phyloP scores from a whole-genome alignment of 179 eudicot species.

The Dionaea muscipula region DNA sequence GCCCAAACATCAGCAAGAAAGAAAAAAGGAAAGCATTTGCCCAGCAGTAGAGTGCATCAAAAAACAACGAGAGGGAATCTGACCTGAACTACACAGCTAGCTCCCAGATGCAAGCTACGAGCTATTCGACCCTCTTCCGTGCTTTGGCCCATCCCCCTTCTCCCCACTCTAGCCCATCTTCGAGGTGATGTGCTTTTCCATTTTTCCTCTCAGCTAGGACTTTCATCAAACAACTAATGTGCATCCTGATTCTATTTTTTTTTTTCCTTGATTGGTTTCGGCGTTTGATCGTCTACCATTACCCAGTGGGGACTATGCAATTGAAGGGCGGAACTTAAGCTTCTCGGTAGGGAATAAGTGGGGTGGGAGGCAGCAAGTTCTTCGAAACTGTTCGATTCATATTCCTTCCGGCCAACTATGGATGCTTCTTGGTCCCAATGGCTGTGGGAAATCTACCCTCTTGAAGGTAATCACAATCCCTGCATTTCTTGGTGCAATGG shows the following conservation, averaged over 20 bases:
- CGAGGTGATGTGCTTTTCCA: not conserved
- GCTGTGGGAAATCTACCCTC: conserved; percentile 93
- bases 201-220: conserved; percentile 6
- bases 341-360: conserved; percentile 35
- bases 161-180: not conserved
- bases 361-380: conserved; percentile 39
- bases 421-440: conserved; percentile 99
- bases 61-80: too few species aligned
- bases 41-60: too few species aligned
- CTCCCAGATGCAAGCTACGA: too few species aligned
- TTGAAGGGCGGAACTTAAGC: conserved; percentile 48
- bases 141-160: conserved; percentile 8
- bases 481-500: not conserved
- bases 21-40: too few species aligned
- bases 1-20: too few species aligned
- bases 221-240: conserved; percentile 22
- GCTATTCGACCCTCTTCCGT: too few species aligned
- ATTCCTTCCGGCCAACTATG: conserved; percentile 83
- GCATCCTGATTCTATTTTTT: not conserved
- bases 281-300: not conserved
- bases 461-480: conserved; percentile 38
- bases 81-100: too few species aligned
- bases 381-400: conserved; percentile 63
- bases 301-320: conserved; percentile 32
- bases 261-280: not conserved